A percentile compares a stretch with the other conserved stretches of the same genome.
These are phyloP conservation scores for Ascochyta fabae DNA, from an alignment of 2,329 filamentous ascomycete species.

Conservation along the genomic window DNA sequence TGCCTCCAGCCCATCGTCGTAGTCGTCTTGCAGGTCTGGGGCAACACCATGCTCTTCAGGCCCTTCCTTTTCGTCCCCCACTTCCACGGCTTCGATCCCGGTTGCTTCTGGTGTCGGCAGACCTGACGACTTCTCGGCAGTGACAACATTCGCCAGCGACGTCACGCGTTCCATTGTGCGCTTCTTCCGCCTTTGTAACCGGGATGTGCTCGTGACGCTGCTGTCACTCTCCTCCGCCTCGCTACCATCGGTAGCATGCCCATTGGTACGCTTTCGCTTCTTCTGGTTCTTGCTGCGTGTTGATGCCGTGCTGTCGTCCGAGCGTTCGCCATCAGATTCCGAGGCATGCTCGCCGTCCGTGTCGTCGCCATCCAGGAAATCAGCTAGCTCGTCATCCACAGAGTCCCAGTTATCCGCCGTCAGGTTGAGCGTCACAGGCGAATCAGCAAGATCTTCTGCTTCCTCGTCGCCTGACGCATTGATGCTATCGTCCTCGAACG, in stretches of 20 bases:
- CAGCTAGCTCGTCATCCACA: slow-evolving; percentile 74
- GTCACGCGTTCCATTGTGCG: slow-evolving; percentile 56
- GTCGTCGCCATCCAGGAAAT: slow-evolving; percentile 66
- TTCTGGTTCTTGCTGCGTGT: slow-evolving; percentile 33
- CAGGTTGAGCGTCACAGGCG: slow-evolving; percentile 34
- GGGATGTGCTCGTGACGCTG: slow-evolving; percentile 45
- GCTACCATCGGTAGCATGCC: slow-evolving; percentile 39
- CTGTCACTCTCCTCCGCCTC: slow-evolving; percentile 53
- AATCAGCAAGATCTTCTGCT: slow-evolving; percentile 36
- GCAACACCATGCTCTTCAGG: slow-evolving; percentile 38
- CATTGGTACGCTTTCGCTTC: slow-evolving; percentile 46
- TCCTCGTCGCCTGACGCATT: slow-evolving; percentile 49
- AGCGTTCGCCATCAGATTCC: slow-evolving; percentile 44
- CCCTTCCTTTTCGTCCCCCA: slow-evolving; percentile 54
- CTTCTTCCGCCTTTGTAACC: slow-evolving; percentile 56
- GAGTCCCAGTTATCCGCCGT: slow-evolving; percentile 52
- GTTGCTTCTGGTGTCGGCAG: slow-evolving; percentile 50
- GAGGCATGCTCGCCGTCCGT: slow-evolving; percentile 42
- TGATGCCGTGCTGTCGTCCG: slow-evolving; percentile 35
- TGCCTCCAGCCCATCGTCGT: slow-evolving; percentile 59
- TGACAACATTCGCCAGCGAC: slow-evolving; percentile 54
- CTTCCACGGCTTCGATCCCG: slow-evolving; percentile 38
- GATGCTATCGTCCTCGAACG: slow-evolving; percentile 51
- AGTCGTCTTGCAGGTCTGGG: slow-evolving; percentile 54
- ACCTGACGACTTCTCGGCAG: slow-evolving; percentile 49